Base-by-base conservation (phyloP, 1,139 yeast species). In the Meyerozyma carpophila region DNA sequence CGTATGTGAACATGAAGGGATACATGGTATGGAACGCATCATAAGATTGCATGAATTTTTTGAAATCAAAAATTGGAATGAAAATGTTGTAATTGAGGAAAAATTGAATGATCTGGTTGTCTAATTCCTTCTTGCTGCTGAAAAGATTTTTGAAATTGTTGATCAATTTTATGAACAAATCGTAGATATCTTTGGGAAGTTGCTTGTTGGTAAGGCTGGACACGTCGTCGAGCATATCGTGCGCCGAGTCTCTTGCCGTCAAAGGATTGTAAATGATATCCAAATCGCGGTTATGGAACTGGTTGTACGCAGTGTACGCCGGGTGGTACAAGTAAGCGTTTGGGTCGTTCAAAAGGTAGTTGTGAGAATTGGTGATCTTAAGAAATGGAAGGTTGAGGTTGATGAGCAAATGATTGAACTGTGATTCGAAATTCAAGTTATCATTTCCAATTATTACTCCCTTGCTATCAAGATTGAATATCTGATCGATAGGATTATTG, bases 1-100 rank as follows among this genome's bases (percentile, higher is more conserved):
- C 76, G 47, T 73, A 73, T 1, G 77, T 73, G 53, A 73, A 73
- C 58, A 73, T 71, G 47, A 73, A 73, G 11, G 78, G 79, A 52
- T 76, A 79, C 71, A 76, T 77, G 43, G 79, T 77, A 51, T 76
- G 79, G 54, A 78, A 77, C 4, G 74, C 77, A 44, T 79, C 78
- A 50, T 81, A 81, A 43, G 73, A 70, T 51, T 73, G 75, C 73
- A 79, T 80, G 53, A 81, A 81, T 37, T 68, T 61, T 41, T 71
- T 73, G 51, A 77, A 81, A 54, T 81, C 84, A 48, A 81, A 71
- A n/a, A 81, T 76, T 9, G 86, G 86, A 26, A 81, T 72, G 48
- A 81, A 68, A 18, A 73, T 69, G 57, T 81, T 81, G 55, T 78
- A 74, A 51, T 79, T 75, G 44, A 79, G 65, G 53, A 81, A 81